Evolutionary conservation across 148 eudicot genomes (phyloP).

Genomic region (Suaeda aralocaspica): DNA sequence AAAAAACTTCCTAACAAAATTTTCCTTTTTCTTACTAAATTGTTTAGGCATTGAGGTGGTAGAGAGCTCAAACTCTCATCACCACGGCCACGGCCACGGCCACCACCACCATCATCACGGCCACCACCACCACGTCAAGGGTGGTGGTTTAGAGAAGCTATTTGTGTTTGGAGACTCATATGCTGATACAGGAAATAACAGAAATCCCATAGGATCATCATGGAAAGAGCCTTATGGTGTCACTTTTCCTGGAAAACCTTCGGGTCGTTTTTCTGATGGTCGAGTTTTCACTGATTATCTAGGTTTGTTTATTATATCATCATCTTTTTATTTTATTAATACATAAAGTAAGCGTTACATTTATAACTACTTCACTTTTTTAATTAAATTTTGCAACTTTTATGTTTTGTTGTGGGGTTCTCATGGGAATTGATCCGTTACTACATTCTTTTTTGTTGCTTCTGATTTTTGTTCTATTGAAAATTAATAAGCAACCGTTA

Average conservation of each 20-base stretch:
- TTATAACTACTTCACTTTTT: too few species aligned
- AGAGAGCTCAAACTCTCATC: constrained; percentile 2
- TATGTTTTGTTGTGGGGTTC: too few species aligned
- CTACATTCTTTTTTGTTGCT: too few species aligned
- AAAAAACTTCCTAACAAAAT: too few species aligned
- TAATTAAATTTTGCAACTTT: too few species aligned
- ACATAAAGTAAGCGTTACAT: too few species aligned
- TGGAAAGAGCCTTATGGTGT: constrained; percentile 76
- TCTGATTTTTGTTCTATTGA: too few species aligned
- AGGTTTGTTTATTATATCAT: constrained; percentile 31
- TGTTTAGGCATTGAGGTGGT: constrained; percentile 8
- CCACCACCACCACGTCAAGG: not conserved
- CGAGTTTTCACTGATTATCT: constrained; percentile 75
- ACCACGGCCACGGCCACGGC: not conserved
- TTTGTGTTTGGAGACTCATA: constrained; percentile 95
- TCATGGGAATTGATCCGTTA: too few species aligned
- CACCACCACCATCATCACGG: not conserved
- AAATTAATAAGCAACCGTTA: too few species aligned
- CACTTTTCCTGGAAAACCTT: constrained; percentile 76
- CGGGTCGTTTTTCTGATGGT: constrained; percentile 90
- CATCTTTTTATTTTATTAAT: too few species aligned
- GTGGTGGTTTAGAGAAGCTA: constrained; percentile 31
- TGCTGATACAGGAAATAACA: constrained; percentile 68
- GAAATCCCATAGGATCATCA: constrained; percentile 25
- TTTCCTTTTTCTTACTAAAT: too few species aligned